Conservation (phyloP, 495 filamentous ascomycete species). For the Penicillium tannophilum region DNA sequence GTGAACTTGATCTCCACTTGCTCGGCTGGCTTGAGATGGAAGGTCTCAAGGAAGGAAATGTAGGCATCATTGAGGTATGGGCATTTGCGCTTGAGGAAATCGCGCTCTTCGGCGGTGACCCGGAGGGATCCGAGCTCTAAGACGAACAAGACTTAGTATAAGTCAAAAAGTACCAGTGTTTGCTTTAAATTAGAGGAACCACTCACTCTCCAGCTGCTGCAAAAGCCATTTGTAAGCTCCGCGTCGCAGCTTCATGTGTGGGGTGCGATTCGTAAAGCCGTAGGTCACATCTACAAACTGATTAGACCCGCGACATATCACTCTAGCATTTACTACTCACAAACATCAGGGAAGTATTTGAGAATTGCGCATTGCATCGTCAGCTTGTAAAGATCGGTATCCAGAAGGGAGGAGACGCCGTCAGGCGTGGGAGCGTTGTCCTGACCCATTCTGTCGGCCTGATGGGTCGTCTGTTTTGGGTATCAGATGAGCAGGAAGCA, state of each 20-base stretch:
- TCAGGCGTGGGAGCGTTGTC: constrained; percentile 46
- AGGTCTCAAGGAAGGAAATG: constrained; percentile 75
- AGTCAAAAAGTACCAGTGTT: neutral
- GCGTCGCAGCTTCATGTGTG: constrained; percentile 85
- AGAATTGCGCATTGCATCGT: constrained; percentile 98
- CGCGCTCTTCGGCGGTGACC: constrained; percentile 74
- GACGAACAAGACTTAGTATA: neutral
- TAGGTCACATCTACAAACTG: constrained; percentile 69
- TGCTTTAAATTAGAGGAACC: neutral
- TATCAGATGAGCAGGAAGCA: constrained; percentile 2
- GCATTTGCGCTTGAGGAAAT: constrained; percentile 77
- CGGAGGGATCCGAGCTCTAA: constrained; percentile 77
- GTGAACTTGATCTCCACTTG: constrained; percentile 75
- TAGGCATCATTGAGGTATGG: constrained; percentile 78
- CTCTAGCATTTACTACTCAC: constrained; percentile 41
- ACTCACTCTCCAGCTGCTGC: constrained; percentile 73
- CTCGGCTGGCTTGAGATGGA: constrained; percentile 76
- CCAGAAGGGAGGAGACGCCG: constrained; percentile 87
- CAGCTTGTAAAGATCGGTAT: constrained; percentile 97
- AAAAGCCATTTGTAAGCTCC: constrained; percentile 84
- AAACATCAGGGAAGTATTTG: constrained; percentile 81
- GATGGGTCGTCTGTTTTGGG: neutral
- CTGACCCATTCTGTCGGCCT: constrained; percentile 33
- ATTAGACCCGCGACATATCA: constrained; percentile 21
- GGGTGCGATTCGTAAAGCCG: constrained; percentile 91